Base-by-base conservation (phyloP, 768 basidiomycete species). In the Leccinum incarnatum region DNA sequence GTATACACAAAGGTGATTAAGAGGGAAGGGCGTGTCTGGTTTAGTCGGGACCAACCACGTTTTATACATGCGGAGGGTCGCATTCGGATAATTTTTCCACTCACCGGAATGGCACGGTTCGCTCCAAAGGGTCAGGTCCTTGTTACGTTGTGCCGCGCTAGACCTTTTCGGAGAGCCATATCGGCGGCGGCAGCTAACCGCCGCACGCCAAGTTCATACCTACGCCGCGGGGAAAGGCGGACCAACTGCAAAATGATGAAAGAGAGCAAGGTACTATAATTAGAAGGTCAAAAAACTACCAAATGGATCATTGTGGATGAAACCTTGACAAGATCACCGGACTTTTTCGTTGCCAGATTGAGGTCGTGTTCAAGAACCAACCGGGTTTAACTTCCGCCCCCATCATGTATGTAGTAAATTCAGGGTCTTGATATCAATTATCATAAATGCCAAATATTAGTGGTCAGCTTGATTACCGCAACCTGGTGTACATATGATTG, bases 1-100 rank as follows among this genome's bases (percentile, higher is more conserved):
- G 57, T 69, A 63, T 69, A 59, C 61, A 72, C 68, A 70, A 53
- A 34, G 49, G 5, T 56, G 62, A 67, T 63, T 63, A 62, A 57
- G 55, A 55, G 23, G 23, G 27, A 51, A 54, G 55, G 51, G 48
- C 32, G 57, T 6, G 56, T 7, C 29, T 36, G 3, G 12, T 37
- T 15, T 12, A 14, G 6, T 30, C 10, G 19, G 10, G 45, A 51
- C 47, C 1, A 8, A n/a, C 5, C 36, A 55, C 19, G 36, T 47
- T 61, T 72, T 72, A 70, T 72, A 74, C 51, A 25, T 21, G 14
- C 17, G 55, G n/a, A 45, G 40, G 3, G 52, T 57, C 19, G 57
- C 60, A 53, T 57, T 63, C 47, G 63, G 60, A 59, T 53, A 27
- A 48, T 55, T 59, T 65, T 62, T 51, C 50, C 51, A 56, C 49